Evolutionary conservation across 768 basidiomycete genomes (phyloP).

Genomic region (Hysterangium stoloniferum): DNA sequence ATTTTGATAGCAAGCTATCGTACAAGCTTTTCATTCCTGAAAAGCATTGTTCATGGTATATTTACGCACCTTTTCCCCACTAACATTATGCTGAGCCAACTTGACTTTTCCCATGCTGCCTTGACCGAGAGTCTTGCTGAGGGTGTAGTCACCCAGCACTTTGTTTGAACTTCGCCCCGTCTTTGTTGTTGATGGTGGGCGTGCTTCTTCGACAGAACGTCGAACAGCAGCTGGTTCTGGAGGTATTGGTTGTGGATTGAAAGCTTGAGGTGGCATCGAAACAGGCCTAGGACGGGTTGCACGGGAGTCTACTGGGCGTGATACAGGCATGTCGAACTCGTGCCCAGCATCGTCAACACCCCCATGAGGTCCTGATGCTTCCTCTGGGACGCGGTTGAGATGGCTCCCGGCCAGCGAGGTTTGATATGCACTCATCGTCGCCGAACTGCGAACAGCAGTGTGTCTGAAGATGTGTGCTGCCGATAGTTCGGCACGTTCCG

Average conservation of each 20-base stretch:
- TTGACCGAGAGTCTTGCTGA: constrained; percentile 94
- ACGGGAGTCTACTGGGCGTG: constrained; percentile 27
- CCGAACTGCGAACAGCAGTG: constrained; percentile 6
- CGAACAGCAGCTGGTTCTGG: constrained; percentile 16
- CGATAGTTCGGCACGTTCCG: background rate
- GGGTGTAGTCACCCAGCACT: constrained; percentile 88
- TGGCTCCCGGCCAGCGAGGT: constrained; percentile 35
- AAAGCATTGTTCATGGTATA: background rate
- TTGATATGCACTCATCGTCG: constrained; percentile 40
- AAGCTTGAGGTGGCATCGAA: constrained; percentile 68
- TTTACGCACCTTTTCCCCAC: constrained; percentile 81
- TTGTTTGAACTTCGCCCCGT: constrained; percentile 29
- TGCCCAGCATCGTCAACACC: constrained; percentile 45
- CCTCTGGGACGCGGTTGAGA: constrained; percentile 45
- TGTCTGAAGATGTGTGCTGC: constrained; percentile 3
- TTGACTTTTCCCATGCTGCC: constrained; percentile 99
- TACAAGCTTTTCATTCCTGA: background rate
- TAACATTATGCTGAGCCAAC: constrained; percentile 80
- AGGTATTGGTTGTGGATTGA: constrained; percentile 20
- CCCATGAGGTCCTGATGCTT: constrained; percentile 42
- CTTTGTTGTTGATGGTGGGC: constrained; percentile 22
- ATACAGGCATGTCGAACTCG: constrained; percentile 59
- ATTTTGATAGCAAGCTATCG: constrained; percentile 95
- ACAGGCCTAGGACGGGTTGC: constrained; percentile 46
- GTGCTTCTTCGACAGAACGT: constrained; percentile 18